Conservation (phyloP, 2,329 filamentous ascomycete species). For the Macrophomina tecta region DNA sequence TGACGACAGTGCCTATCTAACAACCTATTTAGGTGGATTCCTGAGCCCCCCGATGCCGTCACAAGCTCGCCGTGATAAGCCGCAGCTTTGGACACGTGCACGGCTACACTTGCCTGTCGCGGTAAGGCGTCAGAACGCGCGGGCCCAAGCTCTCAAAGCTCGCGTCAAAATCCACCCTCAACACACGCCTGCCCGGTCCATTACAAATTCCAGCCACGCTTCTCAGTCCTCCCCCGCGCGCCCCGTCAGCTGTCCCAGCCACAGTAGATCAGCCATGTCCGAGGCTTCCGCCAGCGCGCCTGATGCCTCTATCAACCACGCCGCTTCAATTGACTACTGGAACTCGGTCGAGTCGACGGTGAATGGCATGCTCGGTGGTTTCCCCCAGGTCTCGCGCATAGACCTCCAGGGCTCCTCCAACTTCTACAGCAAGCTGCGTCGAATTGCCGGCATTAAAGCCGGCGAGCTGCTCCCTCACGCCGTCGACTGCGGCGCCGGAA, state of each 20-base stretch:
- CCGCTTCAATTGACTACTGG: slow-evolving; percentile 58
- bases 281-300: slow-evolving; percentile 34
- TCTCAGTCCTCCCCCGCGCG: neutral
- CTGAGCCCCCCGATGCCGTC: slow-evolving; percentile 2
- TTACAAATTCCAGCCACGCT: slow-evolving; percentile 13
- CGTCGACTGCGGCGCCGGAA: slow-evolving; percentile 70
- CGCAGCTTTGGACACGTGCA: neutral
- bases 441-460: slow-evolving; percentile 34
- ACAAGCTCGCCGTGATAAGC: slow-evolving; percentile 10
- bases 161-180: slow-evolving; percentile 24
- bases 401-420: slow-evolving; percentile 74
- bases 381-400: slow-evolving; percentile 69
- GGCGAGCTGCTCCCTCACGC: slow-evolving; percentile 43
- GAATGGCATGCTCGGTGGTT: slow-evolving; percentile 82
- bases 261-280: slow-evolving; percentile 9
- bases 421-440: slow-evolving; percentile 71
- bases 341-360: slow-evolving; percentile 58
- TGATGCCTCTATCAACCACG: slow-evolving; percentile 54
- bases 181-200: slow-evolving; percentile 6
- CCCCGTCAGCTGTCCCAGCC: neutral
- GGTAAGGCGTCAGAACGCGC: slow-evolving; percentile 5
- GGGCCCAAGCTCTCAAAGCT: slow-evolving; percentile 17
- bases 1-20: slow-evolving; percentile 4
- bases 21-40: neutral
- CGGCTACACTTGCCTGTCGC: slow-evolving; percentile 11